Evolutionary conservation across 495 filamentous ascomycete species (phyloP), one percentile per base, ranked within the genome.

Genomic region (Aspergillus nanangensis): DNA sequence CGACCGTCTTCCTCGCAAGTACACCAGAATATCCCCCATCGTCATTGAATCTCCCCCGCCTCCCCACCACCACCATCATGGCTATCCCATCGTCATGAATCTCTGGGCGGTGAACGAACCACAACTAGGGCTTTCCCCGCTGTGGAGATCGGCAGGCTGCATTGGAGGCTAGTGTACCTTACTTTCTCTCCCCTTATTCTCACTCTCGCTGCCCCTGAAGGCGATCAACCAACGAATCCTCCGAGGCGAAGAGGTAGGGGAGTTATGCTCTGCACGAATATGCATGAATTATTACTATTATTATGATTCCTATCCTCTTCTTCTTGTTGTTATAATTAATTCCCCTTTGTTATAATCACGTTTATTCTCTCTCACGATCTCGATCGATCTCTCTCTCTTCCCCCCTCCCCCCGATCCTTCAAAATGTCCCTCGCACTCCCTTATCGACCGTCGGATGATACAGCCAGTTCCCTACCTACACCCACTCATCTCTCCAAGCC

Each of bases 401-500:
- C 45, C 47, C 48, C 41, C 46, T 29, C 29, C 27, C n/a, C 13
- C 33, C 14, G 15, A 32, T 38, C 22, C 50, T 50, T 53, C 53
- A 27, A 34, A 47, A 77, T 78, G 74, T 62, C 65, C 41, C 58
- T 63, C 29, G 54, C 62, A 18, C 58, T 77, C 19, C 71, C 74
- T 9, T 70, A 67, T 55, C 67, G 65, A 54, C 67, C 72, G 17
- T 71, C 70, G 3, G 70, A 66, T 39, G 63, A 68, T 55, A 56
- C 65, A 22, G 45, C 38, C 45, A 61, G 38, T 50, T 52, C 38
- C 48, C 51, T 36, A 56, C 49, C 35, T 74, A 79, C 47, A 66
- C 66, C 41, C 70, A 79, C 41, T 55, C 81, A 62, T 66, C 74
- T 50, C 71, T 75, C 69, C 18, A 72, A 67, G 41, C 62, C 60